A percentile compares a stretch with the other conserved stretches of the same genome.
Evolutionary conservation across 148 eudicot genomes (phyloP).

Genomic region (Oxyria digyna): DNA sequence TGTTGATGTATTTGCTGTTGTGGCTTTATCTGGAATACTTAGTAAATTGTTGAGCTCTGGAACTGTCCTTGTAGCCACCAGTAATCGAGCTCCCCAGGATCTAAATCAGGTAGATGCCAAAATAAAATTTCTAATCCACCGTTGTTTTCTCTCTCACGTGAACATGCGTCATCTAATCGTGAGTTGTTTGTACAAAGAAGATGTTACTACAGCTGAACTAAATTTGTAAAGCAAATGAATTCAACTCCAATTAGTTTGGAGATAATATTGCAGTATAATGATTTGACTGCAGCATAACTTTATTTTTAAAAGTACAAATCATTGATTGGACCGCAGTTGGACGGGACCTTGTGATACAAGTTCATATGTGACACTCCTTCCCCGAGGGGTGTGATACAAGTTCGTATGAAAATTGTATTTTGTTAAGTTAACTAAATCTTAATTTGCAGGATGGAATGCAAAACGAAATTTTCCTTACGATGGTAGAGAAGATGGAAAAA

Average conservation of each 20-base stretch:
- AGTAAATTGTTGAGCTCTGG: conserved; percentile 94
- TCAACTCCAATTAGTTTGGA: neutral
- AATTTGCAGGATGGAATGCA: conserved; percentile 92
- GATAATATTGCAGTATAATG: neutral
- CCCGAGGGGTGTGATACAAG: neutral
- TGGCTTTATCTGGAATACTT: conserved; percentile 97
- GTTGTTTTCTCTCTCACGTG: no score
- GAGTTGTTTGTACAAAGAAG: no score
- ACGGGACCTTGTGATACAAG: no score
- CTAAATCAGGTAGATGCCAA: conserved; percentile 99
- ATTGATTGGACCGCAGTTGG: neutral
- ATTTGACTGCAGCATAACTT: neutral
- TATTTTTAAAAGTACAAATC: neutral
- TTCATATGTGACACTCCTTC: no score
- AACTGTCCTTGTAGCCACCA: conserved; percentile 90
- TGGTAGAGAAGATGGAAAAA: conserved; percentile 52
- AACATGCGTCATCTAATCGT: no score
- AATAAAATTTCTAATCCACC: no score
- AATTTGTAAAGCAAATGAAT: no score
- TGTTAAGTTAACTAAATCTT: no score
- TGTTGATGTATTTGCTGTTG: conserved; percentile 99
- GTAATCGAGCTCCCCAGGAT: conserved; percentile 69
- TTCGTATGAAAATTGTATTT: neutral
- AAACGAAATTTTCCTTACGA: conserved; percentile 59
- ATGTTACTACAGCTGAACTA: no score